phyloP scores from a whole-genome alignment of 23 red algal genomes.

The Gracilaria caudata region DNA sequence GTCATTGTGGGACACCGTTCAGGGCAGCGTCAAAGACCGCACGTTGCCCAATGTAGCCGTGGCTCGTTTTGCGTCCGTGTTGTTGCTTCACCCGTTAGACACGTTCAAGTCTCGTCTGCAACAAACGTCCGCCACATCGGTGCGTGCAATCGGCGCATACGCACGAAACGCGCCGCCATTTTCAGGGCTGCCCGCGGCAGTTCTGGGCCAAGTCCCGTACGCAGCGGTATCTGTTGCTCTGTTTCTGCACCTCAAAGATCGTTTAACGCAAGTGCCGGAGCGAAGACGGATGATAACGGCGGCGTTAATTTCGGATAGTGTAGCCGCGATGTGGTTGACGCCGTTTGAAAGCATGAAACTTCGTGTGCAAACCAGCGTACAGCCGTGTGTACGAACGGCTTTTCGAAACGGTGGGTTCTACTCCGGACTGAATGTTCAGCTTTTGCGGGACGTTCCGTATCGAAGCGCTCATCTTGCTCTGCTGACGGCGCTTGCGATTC shows the following conservation, averaged over 20 bases:
- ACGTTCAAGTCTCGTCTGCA: constrained; percentile 27
- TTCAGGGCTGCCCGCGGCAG: constrained; percentile 5
- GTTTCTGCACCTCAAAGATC: not conserved
- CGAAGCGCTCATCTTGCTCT: constrained; percentile 10
- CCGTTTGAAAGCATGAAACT: constrained; percentile 21
- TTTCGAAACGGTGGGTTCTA: not conserved
- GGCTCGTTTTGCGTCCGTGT: constrained; percentile 1
- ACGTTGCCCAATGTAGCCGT: constrained; percentile 21
- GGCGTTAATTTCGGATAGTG: constrained; percentile 9
- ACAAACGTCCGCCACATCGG: constrained; percentile 18
- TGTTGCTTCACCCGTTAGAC: constrained; percentile 41
- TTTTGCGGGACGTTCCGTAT: constrained; percentile 21
- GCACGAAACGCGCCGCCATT: not conserved
- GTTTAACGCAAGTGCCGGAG: not conserved
- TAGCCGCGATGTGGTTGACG: constrained; percentile 16
- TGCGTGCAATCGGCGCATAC: constrained; percentile 6
- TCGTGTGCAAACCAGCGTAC: constrained; percentile 27
- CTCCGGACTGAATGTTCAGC: constrained; percentile 3
- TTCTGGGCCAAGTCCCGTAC: constrained; percentile 28
- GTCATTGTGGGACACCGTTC: constrained; percentile 12
- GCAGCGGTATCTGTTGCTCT: constrained; percentile 13
- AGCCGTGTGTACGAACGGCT: not conserved
- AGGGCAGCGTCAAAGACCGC: not conserved
- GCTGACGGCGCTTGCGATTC: not conserved
- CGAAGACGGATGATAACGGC: not conserved